Percentiles rank a stretch among this genome's conserved stretches.
Evolutionary conservation across 1,284 basidiomycete genomes (phyloP).

Genomic region (Naganishia cerealis): DNA sequence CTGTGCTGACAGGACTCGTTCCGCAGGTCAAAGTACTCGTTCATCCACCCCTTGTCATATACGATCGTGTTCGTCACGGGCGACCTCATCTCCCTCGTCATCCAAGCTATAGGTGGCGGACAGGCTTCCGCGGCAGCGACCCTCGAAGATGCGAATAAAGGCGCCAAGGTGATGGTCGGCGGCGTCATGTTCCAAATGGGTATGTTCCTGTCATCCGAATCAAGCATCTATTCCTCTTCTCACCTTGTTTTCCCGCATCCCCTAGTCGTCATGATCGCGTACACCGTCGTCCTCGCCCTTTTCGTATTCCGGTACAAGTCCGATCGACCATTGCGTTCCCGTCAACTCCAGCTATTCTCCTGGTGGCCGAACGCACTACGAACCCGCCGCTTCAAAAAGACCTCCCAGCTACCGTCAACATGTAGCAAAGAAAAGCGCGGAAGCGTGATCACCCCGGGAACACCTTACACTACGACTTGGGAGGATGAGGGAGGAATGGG

Average conservation of each 20-base stretch:
- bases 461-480: not conserved
- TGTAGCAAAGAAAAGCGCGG: not conserved
- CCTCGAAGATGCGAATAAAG: constrained; percentile 19
- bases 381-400: constrained; percentile 2
- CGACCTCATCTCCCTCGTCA: constrained; percentile 46
- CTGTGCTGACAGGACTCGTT: not conserved
- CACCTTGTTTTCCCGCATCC: not conserved
- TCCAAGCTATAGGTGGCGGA: constrained; percentile 51
- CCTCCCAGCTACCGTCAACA: not conserved
- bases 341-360: constrained; percentile 35
- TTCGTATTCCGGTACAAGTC: constrained; percentile 40
- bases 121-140: constrained; percentile 39
- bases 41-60: constrained; percentile 41
- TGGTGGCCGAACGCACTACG: constrained; percentile 31
- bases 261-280: constrained; percentile 45
- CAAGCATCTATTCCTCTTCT: constrained; percentile 18
- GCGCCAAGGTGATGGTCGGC: constrained; percentile 38
- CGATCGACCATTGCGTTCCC: constrained; percentile 35
- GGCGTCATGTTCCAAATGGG: constrained; percentile 44
- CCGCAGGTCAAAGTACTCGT: constrained; percentile 31
- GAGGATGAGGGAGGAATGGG: not conserved
- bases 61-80: constrained; percentile 44
- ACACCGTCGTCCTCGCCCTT: constrained; percentile 40
- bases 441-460: not conserved
- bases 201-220: constrained; percentile 1